phyloP scores from a whole-genome alignment of 345 rosid species.

The Raphanus raphanistrum region DNA sequence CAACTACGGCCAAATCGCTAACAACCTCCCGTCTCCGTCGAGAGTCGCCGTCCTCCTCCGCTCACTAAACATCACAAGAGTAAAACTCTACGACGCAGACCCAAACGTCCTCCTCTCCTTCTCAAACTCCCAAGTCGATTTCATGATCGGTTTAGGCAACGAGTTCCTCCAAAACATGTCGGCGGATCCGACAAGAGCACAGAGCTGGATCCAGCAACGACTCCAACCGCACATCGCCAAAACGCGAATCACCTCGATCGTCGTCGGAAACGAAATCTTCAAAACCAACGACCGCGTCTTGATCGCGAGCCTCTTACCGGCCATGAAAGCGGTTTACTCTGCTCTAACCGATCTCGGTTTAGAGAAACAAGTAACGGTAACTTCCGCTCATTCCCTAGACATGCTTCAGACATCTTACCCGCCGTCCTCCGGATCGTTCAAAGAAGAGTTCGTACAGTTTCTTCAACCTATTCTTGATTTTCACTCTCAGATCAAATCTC shows the following conservation, averaged over 20 bases:
- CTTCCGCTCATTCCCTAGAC: constrained; percentile 68
- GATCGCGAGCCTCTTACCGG: constrained; percentile 60
- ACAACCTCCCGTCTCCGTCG: constrained; percentile 79
- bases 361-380: constrained; percentile 62
- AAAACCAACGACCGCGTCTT: constrained; percentile 42
- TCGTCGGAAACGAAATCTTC: constrained; percentile 82
- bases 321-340: constrained; percentile 61
- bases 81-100: constrained; percentile 84
- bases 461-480: constrained; percentile 61
- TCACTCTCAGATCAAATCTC: constrained; percentile 60
- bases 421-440: constrained; percentile 71
- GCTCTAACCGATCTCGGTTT: constrained; percentile 61
- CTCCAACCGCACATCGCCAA: constrained; percentile 59
- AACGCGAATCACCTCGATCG: constrained; percentile 63
- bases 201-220: constrained; percentile 62
- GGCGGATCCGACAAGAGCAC: constrained; percentile 58
- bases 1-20: constrained; percentile 88
- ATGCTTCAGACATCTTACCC: constrained; percentile 62
- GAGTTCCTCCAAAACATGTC: constrained; percentile 56
- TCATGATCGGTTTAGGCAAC: constrained; percentile 75
- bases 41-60: constrained; percentile 58
- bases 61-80: constrained; percentile 65
- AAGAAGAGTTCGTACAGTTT: constrained; percentile 51
- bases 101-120: constrained; percentile 79
- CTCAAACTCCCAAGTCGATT: constrained; percentile 63